Evolutionary conservation across 192 early-diverging fungal genomes (phyloP).

Genomic region (Dimargaris cristalligena): DNA sequence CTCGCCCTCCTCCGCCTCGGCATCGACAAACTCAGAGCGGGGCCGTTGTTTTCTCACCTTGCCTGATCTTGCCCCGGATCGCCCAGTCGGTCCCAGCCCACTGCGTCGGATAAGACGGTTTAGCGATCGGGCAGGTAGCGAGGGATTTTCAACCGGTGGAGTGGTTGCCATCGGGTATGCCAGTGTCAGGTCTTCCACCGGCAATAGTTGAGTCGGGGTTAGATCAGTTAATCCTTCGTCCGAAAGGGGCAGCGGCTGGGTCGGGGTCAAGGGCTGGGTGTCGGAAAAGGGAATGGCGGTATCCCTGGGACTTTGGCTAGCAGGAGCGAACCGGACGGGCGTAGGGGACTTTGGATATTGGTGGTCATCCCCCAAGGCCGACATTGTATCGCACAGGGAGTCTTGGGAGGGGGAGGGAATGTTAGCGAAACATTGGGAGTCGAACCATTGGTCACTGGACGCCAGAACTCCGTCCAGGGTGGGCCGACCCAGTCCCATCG

Average conservation of each 20-base stretch:
- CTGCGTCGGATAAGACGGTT: background rate
- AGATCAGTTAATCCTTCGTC: too few relatives aligned
- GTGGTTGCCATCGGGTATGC: too few relatives aligned
- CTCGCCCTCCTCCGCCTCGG: conserved; percentile 27
- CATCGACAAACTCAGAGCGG: conserved; percentile 27
- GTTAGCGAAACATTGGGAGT: background rate
- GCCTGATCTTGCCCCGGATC: too few relatives aligned
- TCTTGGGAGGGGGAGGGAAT: conserved; percentile 6
- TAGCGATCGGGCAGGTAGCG: background rate
- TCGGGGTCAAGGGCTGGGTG: background rate
- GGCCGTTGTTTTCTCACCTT: too few relatives aligned
- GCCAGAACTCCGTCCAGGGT: background rate
- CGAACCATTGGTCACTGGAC: conserved; percentile 6
- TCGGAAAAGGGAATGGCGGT: background rate
- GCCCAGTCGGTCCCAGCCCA: background rate
- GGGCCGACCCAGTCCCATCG: too few relatives aligned
- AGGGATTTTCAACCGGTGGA: background rate
- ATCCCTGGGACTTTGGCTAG: background rate
- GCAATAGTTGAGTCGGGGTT: too few relatives aligned
- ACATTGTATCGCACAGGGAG: background rate
- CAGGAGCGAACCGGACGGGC: background rate
- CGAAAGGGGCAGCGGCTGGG: too few relatives aligned
- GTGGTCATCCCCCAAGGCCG: background rate
- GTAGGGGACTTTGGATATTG: conserved; percentile 1
- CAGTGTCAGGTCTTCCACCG: too few relatives aligned